Base-by-base conservation (phyloP, 805 yeast species). In the Peterozyma toletana region DNA sequence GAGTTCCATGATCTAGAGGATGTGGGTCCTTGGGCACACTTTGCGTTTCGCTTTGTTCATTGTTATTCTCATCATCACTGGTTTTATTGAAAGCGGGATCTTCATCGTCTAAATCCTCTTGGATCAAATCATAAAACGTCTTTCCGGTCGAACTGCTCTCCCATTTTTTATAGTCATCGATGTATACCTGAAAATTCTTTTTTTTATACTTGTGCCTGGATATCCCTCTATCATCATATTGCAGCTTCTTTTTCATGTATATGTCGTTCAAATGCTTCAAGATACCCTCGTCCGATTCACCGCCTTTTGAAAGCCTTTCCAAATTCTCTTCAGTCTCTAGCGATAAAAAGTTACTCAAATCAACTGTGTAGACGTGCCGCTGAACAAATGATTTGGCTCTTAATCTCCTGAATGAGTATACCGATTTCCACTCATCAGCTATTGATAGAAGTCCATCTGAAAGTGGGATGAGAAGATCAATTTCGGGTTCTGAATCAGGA, bases 341-440 rank as follows among this genome's bases (percentile, higher is more conserved):
- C 17, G 50, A 51, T 17, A 64, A 46, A 41, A 58, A 62, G 18
- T 55, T 61, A 0, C 67, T 62, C 1, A 65, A 52, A 46, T 61
- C 62, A 1, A 59, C 58, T 0, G 66, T 62, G 42, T 57, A 63
- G 9, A 60, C 60, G 46, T 64, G 67, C 9, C 63, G 48, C 40
- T 63, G 64, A 18, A 53, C 44, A 39, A 63, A 64, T 2, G 47
- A 40, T 21, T 47, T 39, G 11, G 38, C 16, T 17, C 51, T 34
- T 16, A 48, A 38, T 16, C 34, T 31, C 11, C 39, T 30, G 30
- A 27, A 36, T 21, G 36, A 33, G 35, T 15, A 36, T 29, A 30
- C 14, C 13, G 48, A 37, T 11, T 17, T n/a, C 33, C n/a, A 21
- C 18, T 37, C 37, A 39, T 42, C 43, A 39, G 35, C 39, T 17